These are phyloP conservation scores for Omphalotus guepiniiformis DNA, from an alignment of 768 basidiomycete species.

Conservation along the genomic window DNA sequence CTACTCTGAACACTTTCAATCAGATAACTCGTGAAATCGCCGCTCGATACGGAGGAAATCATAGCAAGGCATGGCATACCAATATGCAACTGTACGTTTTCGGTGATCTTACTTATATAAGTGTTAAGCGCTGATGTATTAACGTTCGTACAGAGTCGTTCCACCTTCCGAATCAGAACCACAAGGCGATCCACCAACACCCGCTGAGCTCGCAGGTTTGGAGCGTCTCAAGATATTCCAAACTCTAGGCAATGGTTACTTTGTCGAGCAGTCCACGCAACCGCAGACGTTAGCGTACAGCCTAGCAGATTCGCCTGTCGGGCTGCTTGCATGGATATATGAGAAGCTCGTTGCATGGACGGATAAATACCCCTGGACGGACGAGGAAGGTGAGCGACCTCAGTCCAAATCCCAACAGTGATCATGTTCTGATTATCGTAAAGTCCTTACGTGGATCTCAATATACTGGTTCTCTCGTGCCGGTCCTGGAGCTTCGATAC, in stretches of 20 bases:
- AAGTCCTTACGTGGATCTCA: conserved; percentile 26
- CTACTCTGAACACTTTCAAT: not conserved
- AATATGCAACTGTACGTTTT: conserved; percentile 23
- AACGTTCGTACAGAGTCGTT: conserved; percentile 7
- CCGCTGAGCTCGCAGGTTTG: conserved; percentile 5
- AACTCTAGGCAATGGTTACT: conserved; percentile 21
- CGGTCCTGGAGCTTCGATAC: conserved; percentile 20
- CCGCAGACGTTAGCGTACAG: conserved; percentile 35
- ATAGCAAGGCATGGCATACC: conserved; percentile 31
- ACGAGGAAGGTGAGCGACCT: conserved; percentile 36
- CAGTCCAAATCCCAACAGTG: too few species aligned
- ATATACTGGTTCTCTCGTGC: conserved; percentile 27
- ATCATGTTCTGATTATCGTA: not conserved
- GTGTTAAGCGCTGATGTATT: not conserved
- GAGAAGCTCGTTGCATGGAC: conserved; percentile 30
- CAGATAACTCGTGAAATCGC: conserved; percentile 25
- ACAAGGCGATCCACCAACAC: conserved; percentile 25
- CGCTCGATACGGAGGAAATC: conserved; percentile 19
- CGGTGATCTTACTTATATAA: not conserved
- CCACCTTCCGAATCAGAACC: conserved; percentile 21
- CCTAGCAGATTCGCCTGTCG: conserved; percentile 41
- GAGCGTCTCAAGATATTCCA: conserved; percentile 1
- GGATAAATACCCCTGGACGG: conserved; percentile 39
- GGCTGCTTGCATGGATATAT: conserved; percentile 33
- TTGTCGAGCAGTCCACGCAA: conserved; percentile 24